Conservation (phyloP, 1,139 yeast species). For the Sugiyamaella sp. region DNA sequence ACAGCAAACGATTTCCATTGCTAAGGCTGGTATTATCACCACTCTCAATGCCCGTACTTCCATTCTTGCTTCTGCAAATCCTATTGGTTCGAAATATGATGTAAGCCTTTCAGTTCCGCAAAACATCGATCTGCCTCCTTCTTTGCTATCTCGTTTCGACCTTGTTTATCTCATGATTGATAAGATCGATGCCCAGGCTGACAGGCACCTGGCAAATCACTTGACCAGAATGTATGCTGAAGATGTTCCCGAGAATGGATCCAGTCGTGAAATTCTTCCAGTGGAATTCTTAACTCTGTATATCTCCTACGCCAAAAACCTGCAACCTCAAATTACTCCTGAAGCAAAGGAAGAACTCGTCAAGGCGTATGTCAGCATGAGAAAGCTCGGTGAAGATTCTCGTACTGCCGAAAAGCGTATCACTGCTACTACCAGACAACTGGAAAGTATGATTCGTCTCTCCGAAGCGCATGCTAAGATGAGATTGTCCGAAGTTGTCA, state of each 20-base stretch:
- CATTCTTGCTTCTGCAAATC: conserved; percentile 94
- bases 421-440: conserved; percentile 96
- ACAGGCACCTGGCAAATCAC: conserved; percentile 85
- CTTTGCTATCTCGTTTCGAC: conserved; percentile 90
- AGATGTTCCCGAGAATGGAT: conserved; percentile 76
- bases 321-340: conserved; percentile 73
- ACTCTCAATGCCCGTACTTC: conserved; percentile 96
- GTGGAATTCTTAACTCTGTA: conserved; percentile 85
- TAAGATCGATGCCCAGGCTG: conserved; percentile 84
- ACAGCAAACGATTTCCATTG: conserved; percentile 96
- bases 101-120: conserved; percentile 92
- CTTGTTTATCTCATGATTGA: conserved; percentile 89
- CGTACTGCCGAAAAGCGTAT: conserved; percentile 85
- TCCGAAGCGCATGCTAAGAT: conserved; percentile 97
- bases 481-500: conserved; percentile 75
- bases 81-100: conserved; percentile 94
- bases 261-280: conserved; percentile 60
- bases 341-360: conserved; percentile 87
- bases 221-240: conserved; percentile 90
- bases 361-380: conserved; percentile 89
- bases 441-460: conserved; percentile 92
- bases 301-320: conserved; percentile 86
- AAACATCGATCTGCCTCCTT: conserved; percentile 95
- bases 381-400: conserved; percentile 90
- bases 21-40: conserved; percentile 97